These are phyloP conservation scores for Ganoderma meredithae DNA, from an alignment of 1,284 basidiomycete genomes.

Conservation along the genomic window DNA sequence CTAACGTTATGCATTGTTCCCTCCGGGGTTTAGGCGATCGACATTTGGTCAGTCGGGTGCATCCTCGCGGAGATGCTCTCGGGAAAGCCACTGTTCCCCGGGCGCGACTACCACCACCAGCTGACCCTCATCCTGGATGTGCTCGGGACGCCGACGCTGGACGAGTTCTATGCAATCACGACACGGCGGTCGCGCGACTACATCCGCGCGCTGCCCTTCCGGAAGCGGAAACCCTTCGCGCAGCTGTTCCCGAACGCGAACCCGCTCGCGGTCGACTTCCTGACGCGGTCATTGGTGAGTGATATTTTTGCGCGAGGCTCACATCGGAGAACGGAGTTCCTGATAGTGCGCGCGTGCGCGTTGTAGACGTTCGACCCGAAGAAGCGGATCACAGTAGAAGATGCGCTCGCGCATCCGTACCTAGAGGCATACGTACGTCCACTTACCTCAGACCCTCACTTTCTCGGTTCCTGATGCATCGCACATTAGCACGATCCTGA, in stretches of 20 bases:
- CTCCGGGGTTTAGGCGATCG: constrained; percentile 69
- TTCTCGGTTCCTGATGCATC: constrained; percentile 1
- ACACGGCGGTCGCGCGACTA: constrained; percentile 89
- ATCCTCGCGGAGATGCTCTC: constrained; percentile 97
- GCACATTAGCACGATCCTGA: constrained; percentile 81
- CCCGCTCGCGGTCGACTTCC: constrained; percentile 88
- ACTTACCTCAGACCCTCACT: constrained; percentile 11
- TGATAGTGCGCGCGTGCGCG: background rate
- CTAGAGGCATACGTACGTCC: constrained; percentile 84
- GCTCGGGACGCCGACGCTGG: constrained; percentile 90
- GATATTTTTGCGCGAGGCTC: background rate
- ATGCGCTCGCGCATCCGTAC: constrained; percentile 92
- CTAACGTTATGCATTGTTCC: constrained; percentile 32
- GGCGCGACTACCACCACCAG: constrained; percentile 96
- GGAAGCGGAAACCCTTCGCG: constrained; percentile 82
- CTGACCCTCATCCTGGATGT: constrained; percentile 91
- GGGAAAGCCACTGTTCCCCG: constrained; percentile 94
- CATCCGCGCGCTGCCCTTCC: constrained; percentile 88
- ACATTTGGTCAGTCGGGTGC: constrained; percentile 96
- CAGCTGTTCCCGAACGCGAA: constrained; percentile 89
- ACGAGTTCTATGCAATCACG: constrained; percentile 92
- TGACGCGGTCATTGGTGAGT: constrained; percentile 88
- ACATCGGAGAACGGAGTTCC: background rate
- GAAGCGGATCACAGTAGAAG: constrained; percentile 91
- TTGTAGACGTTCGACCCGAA: constrained; percentile 88